phyloP scores from a whole-genome alignment of 164 flowering plant species.

The Aristolochia fimbriata region DNA sequence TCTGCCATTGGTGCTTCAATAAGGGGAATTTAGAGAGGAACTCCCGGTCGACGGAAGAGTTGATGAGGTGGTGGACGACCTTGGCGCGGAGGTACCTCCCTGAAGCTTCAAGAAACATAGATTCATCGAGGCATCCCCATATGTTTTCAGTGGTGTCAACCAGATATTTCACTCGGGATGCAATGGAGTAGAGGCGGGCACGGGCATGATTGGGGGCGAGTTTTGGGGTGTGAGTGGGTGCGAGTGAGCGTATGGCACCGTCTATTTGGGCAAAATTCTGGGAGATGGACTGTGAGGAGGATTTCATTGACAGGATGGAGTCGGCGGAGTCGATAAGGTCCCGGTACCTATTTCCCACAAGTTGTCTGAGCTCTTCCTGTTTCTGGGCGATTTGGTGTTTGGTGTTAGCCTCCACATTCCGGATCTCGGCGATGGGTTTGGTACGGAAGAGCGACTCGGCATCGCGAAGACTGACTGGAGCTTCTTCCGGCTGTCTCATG shows the following conservation, averaged over 20 bases:
- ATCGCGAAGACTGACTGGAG: constrained; percentile 16
- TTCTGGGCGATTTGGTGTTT: constrained; percentile 61
- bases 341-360: constrained; percentile 80
- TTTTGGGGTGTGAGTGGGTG: constrained; percentile 22
- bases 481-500: constrained; percentile 3
- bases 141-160: constrained; percentile 97
- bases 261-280: constrained; percentile 54
- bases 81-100: constrained; percentile 65
- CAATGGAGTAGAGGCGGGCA: constrained; percentile 41
- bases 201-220: constrained; percentile 28
- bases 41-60: constrained; percentile 14
- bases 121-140: constrained; percentile 94
- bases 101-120: constrained; percentile 81
- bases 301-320: constrained; percentile 75
- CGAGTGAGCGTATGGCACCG: constrained; percentile 41
- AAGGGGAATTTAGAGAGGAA: constrained; percentile 58
- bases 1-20: constrained; percentile 82
- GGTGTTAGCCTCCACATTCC: constrained; percentile 53
- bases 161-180: constrained; percentile 79
- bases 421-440: constrained; percentile 74
- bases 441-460: constrained; percentile 80
- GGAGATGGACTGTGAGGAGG: constrained; percentile 56
- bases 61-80: constrained; percentile 39
- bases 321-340: constrained; percentile 95
- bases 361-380: constrained; percentile 84